Evolutionary conservation across 768 basidiomycete genomes (phyloP).

Genomic region (Suillus discolor): DNA sequence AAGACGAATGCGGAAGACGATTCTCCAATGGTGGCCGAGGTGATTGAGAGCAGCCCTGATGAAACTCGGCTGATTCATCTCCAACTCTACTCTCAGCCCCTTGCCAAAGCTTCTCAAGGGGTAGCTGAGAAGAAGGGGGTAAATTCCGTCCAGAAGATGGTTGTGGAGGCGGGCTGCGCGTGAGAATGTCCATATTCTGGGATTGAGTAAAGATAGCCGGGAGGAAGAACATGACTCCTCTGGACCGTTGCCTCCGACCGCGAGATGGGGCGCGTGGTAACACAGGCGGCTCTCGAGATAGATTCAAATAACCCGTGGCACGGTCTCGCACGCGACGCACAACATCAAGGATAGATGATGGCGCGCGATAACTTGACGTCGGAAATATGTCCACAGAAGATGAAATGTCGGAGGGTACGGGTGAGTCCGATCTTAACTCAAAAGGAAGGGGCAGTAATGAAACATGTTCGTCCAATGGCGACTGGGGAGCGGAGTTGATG

Average conservation of each 20-base stretch:
- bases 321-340: conserved; percentile 61
- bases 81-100: conserved; percentile 37
- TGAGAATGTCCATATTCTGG: conserved; percentile 31
- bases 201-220: conserved; percentile 74
- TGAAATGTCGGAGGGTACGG: conserved; percentile 52
- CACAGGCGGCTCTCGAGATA: conserved; percentile 37
- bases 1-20: conserved; percentile 24
- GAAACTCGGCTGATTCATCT: conserved; percentile 25
- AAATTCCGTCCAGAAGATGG: conserved; percentile 14
- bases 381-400: conserved; percentile 45
- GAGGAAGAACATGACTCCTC: conserved; percentile 78
- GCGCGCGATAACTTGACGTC: conserved; percentile 39
- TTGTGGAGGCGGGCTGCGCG: conserved; percentile 35
- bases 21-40: conserved; percentile 25
- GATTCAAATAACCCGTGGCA: conserved; percentile 47
- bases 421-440: conserved; percentile 58
- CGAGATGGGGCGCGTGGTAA: conserved; percentile 51
- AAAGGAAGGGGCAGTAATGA: conserved; percentile 67
- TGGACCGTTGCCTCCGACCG: conserved; percentile 48
- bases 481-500: conserved; percentile 48
- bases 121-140: conserved; percentile 18
- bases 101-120: conserved; percentile 50
- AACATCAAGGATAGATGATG: conserved; percentile 49
- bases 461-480: conserved; percentile 50
- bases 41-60: conserved; percentile 33